Base-by-base conservation (phyloP, 2,329 filamentous ascomycete species). In the Cordyceps militaris region DNA sequence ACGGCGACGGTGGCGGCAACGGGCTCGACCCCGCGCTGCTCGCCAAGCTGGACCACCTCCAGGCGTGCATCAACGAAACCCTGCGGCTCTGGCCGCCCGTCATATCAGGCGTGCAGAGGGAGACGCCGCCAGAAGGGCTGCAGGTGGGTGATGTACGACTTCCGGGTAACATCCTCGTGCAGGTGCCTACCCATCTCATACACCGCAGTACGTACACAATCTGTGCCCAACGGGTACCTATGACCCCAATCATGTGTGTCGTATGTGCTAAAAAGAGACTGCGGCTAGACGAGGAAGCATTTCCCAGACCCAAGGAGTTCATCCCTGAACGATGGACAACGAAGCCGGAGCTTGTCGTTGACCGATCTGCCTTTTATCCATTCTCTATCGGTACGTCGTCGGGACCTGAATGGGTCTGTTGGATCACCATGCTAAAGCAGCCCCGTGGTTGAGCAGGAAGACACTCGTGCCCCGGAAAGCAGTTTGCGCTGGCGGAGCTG, bases 31-130 rank as follows among this genome's bases (percentile, higher is more conserved):
- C 60, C 43, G 52, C 47, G 10, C 61, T 51, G 1, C 61, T 70
- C 5, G 61, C 62, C 3, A 64, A 63, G 40, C 58, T 70, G 30
- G 57, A 60, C 16, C 64, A 68, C 43, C 66, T 75, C 11, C 66
- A 71, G 47, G 74, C 70, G 3, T 64, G 66, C 36, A 71, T 78
- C 47, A 68, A 77, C 47, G 76, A 78, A 60, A 52, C 70, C 0
- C 63, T 76, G 34, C 66, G 74, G 0, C 61, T 76, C 4, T 64
- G 71, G 43, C 73, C 74, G 1, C 63, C 73, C 1, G 69, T 74
- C 0, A 69, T 70, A 0, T 66, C 66, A 2, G 72, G 71, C 2
- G 32, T 70, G 5, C 67, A 69, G 44, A 63, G 75, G 1, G 59
- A 69, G 30, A 74, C 74, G 3, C 73, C 74, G 0, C 66, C 69